Percentiles rank a stretch among this genome's conserved stretches.
Conservation (phyloP, 768 basidiomycete genomes). For the Leccinum longicurvipes region DNA sequence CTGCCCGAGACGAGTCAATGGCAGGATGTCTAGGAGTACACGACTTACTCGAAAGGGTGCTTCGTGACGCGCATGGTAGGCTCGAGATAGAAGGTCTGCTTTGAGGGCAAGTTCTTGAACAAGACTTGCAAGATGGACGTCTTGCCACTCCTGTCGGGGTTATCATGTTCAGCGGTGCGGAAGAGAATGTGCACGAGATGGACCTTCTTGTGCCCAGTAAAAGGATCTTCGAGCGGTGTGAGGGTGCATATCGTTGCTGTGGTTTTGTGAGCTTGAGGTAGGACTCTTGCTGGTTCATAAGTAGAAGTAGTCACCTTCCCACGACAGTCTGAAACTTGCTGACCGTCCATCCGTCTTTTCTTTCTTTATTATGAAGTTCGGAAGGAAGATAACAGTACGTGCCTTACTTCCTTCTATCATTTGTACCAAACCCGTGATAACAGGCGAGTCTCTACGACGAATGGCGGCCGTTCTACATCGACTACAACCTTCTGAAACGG, state of each 20-base stretch:
- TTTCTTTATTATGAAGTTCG: conserved; percentile 65
- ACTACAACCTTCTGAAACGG: conserved; percentile 87
- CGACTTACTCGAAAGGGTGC: conserved; percentile 74
- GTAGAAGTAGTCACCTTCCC: conserved; percentile 6
- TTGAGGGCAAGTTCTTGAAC: conserved; percentile 80
- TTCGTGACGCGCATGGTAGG: conserved; percentile 76
- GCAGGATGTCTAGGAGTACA: neutral
- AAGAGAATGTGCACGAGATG: neutral
- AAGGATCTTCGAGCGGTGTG: conserved; percentile 60
- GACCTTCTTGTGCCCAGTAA: conserved; percentile 71
- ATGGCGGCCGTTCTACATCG: conserved; percentile 88
- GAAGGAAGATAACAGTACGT: conserved; percentile 68
- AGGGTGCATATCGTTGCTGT: conserved; percentile 11
- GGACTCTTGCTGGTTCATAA: conserved; percentile 12
- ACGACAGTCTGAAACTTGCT: conserved; percentile 1
- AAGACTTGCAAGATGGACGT: conserved; percentile 88
- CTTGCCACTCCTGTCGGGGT: conserved; percentile 72
- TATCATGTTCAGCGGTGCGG: neutral
- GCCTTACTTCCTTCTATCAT: neutral
- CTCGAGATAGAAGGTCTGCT: conserved; percentile 88
- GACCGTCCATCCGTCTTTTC: neutral
- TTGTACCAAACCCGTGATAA: neutral
- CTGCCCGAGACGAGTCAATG: conserved; percentile 37
- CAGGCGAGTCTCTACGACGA: conserved; percentile 84
- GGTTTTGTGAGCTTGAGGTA: conserved; percentile 9